Percentiles rank a stretch among this genome's conserved stretches.
These are phyloP conservation scores for Gossypium trilobum DNA, from an alignment of 441 rosid genomes.

Conservation along the genomic window DNA sequence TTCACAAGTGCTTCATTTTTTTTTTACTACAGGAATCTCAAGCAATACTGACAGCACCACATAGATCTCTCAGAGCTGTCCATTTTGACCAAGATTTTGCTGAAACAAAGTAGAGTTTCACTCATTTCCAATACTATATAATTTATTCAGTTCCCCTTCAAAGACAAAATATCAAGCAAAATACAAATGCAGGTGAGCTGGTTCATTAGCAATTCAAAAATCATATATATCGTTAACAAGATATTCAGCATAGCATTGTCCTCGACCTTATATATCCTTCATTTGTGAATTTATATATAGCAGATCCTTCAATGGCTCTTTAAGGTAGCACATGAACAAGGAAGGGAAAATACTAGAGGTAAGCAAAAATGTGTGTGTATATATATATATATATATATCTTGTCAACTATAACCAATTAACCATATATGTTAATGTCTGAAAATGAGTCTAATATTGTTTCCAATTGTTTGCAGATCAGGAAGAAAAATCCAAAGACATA, in stretches of 20 bases:
- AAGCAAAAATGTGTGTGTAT: constrained; percentile 1
- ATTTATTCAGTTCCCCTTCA: neutral
- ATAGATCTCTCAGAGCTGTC: constrained; percentile 36
- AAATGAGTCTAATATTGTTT: neutral
- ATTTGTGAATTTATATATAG: constrained; percentile 21
- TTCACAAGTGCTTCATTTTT: constrained; percentile 9
- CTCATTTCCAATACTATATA: constrained; percentile 3
- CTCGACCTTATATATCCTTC: constrained; percentile 15
- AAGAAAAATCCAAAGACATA: constrained; percentile 20
- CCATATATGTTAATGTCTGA: neutral
- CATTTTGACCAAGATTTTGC: constrained; percentile 37
- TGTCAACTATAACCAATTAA: neutral
- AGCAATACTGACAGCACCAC: constrained; percentile 35
- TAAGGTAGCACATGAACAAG: constrained; percentile 30
- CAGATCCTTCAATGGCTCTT: constrained; percentile 56
- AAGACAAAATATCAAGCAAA: constrained; percentile 14
- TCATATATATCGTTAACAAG: neutral
- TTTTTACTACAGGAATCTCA: constrained; percentile 25
- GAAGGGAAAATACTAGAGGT: constrained; percentile 18
- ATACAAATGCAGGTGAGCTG: constrained; percentile 47
- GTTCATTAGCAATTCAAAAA: constrained; percentile 19
- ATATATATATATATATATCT: neutral
- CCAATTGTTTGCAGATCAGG: constrained; percentile 19
- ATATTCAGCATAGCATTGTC: neutral
- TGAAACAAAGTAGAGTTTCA: neutral